Evolutionary conservation across 257 asterid genomes (phyloP).

Genomic region (Prunella vulgaris): DNA sequence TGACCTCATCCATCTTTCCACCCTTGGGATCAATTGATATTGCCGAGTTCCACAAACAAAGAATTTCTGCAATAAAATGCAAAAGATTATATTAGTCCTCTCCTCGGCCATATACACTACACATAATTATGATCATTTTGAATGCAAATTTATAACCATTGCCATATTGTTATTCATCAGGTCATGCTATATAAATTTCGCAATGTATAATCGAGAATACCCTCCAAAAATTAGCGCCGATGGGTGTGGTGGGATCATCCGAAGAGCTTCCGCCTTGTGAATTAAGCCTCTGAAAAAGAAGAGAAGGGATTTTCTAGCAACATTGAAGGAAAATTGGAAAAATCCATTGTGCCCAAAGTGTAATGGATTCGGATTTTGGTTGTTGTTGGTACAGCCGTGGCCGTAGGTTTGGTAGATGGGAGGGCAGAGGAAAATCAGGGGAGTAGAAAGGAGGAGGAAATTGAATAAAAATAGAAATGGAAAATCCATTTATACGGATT

Average conservation of each 20-base stretch:
- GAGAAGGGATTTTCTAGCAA: neutral
- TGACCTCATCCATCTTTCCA: constrained; percentile 38
- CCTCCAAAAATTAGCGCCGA: constrained; percentile 4
- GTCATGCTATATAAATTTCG: neutral
- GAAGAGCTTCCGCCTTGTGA: neutral
- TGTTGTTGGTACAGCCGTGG: constrained; percentile 1
- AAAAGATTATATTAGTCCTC: neutral
- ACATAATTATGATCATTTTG: neutral
- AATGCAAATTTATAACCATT: constrained; percentile 18
- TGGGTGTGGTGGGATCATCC: constrained; percentile 9
- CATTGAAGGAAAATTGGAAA: neutral
- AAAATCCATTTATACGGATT: constrained; percentile 24
- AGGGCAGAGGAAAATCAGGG: constrained; percentile 16
- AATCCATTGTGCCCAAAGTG: neutral
- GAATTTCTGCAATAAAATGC: neutral
- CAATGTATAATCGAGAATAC: neutral
- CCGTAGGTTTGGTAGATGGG: constrained; percentile 16
- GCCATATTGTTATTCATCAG: neutral
- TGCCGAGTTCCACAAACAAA: constrained; percentile 19
- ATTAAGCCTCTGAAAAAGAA: neutral
- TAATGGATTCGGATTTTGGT: constrained; percentile 10
- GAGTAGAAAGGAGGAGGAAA: constrained; percentile 21
- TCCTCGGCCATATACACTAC: neutral
- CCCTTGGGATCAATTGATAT: constrained; percentile 25
- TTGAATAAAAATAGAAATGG: constrained; percentile 22